These are phyloP conservation scores for Citrus medica DNA, from an alignment of 345 rosid genomes.

Conservation along the genomic window DNA sequence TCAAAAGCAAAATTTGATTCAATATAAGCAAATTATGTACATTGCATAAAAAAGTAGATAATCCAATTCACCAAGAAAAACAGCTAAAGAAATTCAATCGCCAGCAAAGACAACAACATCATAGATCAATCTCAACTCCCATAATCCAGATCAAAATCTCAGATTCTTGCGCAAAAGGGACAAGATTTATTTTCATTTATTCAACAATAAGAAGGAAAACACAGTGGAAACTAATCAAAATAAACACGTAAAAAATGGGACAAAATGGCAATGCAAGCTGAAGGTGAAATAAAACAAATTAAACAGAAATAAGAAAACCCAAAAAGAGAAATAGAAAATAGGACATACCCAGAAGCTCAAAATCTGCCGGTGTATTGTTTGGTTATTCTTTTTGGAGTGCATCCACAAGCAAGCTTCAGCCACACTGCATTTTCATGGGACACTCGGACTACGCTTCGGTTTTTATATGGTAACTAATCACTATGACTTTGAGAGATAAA, in stretches of 20 bases:
- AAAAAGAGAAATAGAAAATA: slow-evolving; percentile 15
- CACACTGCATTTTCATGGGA: not conserved
- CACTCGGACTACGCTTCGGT: not conserved
- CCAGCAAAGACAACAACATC: not conserved
- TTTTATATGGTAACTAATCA: not conserved
- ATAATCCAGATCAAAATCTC: not conserved
- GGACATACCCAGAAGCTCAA: slow-evolving; percentile 37
- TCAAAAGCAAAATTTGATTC: not conserved
- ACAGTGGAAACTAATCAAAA: not conserved
- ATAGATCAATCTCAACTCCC: not conserved
- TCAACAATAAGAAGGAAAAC: not conserved
- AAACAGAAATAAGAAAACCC: not conserved
- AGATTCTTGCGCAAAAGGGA: not conserved
- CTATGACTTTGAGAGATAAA: not conserved
- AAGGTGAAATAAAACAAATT: slow-evolving; percentile 12
- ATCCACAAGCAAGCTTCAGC: not conserved
- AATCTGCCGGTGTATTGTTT: not conserved
- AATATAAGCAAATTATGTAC: not conserved
- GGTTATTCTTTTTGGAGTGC: not conserved
- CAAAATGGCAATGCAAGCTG: slow-evolving; percentile 7
- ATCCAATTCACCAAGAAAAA: not conserved
- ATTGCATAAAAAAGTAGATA: not conserved
- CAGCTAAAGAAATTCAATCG: not conserved
- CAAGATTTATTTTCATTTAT: not conserved
- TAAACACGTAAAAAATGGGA: not conserved